phyloP scores from a whole-genome alignment of 2,329 filamentous ascomycete genomes.

The Aspergillus sp. region DNA sequence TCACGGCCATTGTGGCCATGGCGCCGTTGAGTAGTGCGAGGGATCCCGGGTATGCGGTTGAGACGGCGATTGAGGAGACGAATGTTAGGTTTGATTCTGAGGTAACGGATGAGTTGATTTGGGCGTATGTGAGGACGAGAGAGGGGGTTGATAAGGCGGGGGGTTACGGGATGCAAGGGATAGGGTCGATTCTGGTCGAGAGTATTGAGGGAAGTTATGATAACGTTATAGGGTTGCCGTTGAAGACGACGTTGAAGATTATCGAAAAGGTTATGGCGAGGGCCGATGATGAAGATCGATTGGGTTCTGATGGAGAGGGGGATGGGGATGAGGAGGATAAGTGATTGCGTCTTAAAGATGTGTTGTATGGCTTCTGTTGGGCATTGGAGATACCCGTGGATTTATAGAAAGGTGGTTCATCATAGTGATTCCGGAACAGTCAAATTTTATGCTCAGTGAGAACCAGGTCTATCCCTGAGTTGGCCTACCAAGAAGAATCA shows the following conservation, averaged over 20 bases:
- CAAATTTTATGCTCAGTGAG: conserved; percentile 28
- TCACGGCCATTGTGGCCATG: conserved; percentile 84
- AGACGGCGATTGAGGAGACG: conserved; percentile 86
- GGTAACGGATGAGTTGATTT: conserved; percentile 79
- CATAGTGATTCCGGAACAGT: conserved; percentile 4
- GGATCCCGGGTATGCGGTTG: conserved; percentile 83
- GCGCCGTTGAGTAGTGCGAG: conserved; percentile 78
- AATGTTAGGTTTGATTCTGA: conserved; percentile 80
- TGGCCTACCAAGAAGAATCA: conserved; percentile 27
- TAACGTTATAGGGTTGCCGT: conserved; percentile 90
- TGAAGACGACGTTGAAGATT: conserved; percentile 75
- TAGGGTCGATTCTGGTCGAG: conserved; percentile 85
- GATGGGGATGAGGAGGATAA: conserved; percentile 39
- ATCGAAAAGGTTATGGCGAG: conserved; percentile 87
- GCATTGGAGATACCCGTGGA: conserved; percentile 9
- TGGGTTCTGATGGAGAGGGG: conserved; percentile 32
- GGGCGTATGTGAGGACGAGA: conserved; percentile 69
- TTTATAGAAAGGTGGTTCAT: background rate
- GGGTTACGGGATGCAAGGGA: conserved; percentile 90
- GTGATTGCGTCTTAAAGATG: background rate
- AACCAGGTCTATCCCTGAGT: conserved; percentile 21
- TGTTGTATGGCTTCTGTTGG: conserved; percentile 20
- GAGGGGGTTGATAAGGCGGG: conserved; percentile 97
- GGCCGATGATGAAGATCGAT: conserved; percentile 67
- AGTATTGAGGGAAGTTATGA: conserved; percentile 87